Base-by-base conservation (phyloP, 805 yeast species). In the Metschnikowia chrysomelidarum region DNA sequence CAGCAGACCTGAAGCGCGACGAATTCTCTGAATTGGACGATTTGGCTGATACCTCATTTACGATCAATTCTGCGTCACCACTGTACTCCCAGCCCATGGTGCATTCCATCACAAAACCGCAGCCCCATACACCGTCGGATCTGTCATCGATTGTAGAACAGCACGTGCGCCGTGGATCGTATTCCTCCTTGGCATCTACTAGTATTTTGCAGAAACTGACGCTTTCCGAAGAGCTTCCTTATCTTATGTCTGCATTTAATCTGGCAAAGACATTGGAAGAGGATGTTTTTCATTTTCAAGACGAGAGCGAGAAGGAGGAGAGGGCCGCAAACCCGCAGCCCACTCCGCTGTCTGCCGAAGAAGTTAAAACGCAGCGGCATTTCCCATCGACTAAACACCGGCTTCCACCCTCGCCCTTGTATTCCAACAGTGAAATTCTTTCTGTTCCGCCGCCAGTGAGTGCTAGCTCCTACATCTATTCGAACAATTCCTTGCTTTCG, bases 151-250 rank as follows among this genome's bases (percentile, higher is more conserved):
- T 32, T 3, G 36, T 33, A 11, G 40, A 32, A 20, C 41, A 36
- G 23, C 41, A 36, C n/a, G 41, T 39, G 4, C 49, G 63, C 33
- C 47, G 58, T 17, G 64, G 59, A 21, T 54, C 62, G 15, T 30
- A 52, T 10, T 46, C 60, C 3, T 56, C 64, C 2, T 31, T 55
- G 12, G 47, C 61, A 3, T 54, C 67, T 2, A 59, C 74, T 2
- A 51, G 68, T 21, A 50, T 61, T 40, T 59, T 69, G 40, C 74
- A 69, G 24, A 69, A 67, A 42, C 71, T 84, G 0, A 73, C 82
- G 6, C 60, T 82, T 11, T 51, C 79, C 2, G 82, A 78, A 32
- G 85, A 81, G 51, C 54, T 82, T 42, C 91, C 91, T 1, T 72
- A 71, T 40, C 57, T 82, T 49, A 64, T 82, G 71, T 66, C 75